These are phyloP conservation scores for Pontederia crassipes DNA, from an alignment of 176 grass and related monocot genomes.

Conservation along the genomic window DNA sequence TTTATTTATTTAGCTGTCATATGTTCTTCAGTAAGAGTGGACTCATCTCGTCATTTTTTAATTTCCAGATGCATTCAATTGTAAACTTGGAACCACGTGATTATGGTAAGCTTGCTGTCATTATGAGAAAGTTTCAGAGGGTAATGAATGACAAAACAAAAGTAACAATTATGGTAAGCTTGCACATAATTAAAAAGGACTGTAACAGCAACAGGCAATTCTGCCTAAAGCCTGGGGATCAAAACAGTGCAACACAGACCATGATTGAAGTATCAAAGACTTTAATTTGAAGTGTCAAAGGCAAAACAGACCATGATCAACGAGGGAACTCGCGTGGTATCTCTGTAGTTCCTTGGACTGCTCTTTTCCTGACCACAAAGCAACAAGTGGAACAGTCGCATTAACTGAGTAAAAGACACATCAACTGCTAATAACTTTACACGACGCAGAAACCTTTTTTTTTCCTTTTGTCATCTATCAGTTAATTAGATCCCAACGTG, in stretches of 20 bases:
- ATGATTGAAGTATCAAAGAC: not conserved
- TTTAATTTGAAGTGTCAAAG: not conserved
- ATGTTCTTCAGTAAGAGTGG: not conserved
- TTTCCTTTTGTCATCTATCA: not conserved
- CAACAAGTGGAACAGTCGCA: not conserved
- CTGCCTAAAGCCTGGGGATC: too few relatives aligned
- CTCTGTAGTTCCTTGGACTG: slow-evolving; percentile 1
- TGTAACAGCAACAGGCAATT: too few relatives aligned
- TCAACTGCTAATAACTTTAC: not conserved
- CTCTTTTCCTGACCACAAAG: not conserved
- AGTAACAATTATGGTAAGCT: too few relatives aligned
- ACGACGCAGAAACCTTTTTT: not conserved
- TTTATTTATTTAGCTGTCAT: not conserved
- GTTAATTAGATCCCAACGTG: slow-evolving; percentile 1
- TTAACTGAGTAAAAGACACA: not conserved
- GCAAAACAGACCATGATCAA: not conserved
- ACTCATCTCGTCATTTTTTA: not conserved
- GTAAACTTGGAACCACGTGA: too few relatives aligned
- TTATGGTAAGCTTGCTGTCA: too few relatives aligned
- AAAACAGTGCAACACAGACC: not conserved
- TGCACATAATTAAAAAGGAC: too few relatives aligned
- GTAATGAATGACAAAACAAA: too few relatives aligned
- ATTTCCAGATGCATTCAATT: too few relatives aligned
- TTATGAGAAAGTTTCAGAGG: too few relatives aligned
- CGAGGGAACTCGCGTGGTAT: not conserved